Evolutionary conservation across 1,284 basidiomycete species (phyloP), one percentile per base, ranked within the genome.

Genomic region (Sporisorium reilianum): DNA sequence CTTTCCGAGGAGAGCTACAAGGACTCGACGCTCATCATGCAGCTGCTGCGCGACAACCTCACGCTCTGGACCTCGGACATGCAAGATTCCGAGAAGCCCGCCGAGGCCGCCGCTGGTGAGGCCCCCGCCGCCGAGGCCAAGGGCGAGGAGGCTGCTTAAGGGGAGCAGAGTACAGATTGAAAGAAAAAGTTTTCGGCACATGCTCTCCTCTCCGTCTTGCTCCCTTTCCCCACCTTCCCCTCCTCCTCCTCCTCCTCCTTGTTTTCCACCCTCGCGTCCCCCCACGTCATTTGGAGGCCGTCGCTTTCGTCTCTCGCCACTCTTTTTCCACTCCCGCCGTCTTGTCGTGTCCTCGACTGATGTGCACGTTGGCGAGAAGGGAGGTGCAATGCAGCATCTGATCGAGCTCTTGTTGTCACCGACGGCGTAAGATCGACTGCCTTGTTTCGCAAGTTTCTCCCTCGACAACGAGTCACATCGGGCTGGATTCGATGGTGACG

Each of bases 1-100:
- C 91, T 99, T 69, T 97, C 94, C 80, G 96, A 99, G 88, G 96
- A 99, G 90, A 94, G 92, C 87, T 99, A 99, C 93, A 98, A 99
- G 90, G 85, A 86, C 81, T 83, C 73, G 93, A 97, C 87, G 51
- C 89, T 98, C 83, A 99, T 99, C 88, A 99, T 99, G 96, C 96
- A 99, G 87, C 88, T 99, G 77, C 91, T 99, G 85, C 91, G 97
- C 85, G 96, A 99, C 88, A 98, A 99, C 91, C 89, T 99, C 60
- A 98, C 95, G 42, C 85, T 87, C 75, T 98, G 95, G 95, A 97
- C 95, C 71, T 95, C 93, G 66, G 95, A 97, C 87, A 97, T 97
- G 95, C 85, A 85, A 77, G 83, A 84, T 75, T 81, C 83, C 48
- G 83, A 84, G 75, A 84, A 85, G 84, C 82, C 84, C 63, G 72